Evolutionary conservation across 140 eudicot genomes (phyloP), one percentile per base, ranked within the genome.

Genomic region (Stevia rebaudiana): DNA sequence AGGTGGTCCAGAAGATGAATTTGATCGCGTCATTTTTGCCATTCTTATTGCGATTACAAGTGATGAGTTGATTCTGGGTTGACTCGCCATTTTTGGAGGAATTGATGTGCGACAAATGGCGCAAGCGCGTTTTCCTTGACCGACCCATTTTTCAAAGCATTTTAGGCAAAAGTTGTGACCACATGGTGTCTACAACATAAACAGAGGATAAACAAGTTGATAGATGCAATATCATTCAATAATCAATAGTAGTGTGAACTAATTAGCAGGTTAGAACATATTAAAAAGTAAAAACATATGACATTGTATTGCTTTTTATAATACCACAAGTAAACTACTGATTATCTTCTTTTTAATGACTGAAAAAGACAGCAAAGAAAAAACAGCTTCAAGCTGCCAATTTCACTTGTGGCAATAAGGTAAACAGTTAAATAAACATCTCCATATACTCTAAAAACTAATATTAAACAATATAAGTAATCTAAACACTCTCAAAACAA

Each of bases 141-240:
- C 65, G 28, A 82, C 76, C 87, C 84, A 82, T 47, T 78, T 82
- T 73, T 78, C 81, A 58, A 82, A 82, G 66, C 87, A 82, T 63
- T 71, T 82, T 21, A 82, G 36, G 68, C 87, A 82, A 57, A 82
- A 82, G 58, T 78, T 82, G 73, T 82, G 88, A 28, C 84, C 88
- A 36, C 84, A 82, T 0, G 80, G 87, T 13, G 84, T 81, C 92
- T 84, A 81, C 47, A 73, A 37, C 51, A 36, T 19, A 62, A 70
- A 54, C 11, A 78, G 19, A 53, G 5, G 10, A 7, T 61, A 36
- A 73, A 2, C 22, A 12, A 13, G 23, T 10, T 36, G 8, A 65
- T 10, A 30, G 1, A 65, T 21, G 17, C 11, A 65, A 30, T 2
- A 54, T 1, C 25, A 6, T 54, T 28, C 61, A 11, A 25, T 3